phyloP scores from a whole-genome alignment of 2,329 filamentous ascomycete genomes.

The Trichothecium roseum region DNA sequence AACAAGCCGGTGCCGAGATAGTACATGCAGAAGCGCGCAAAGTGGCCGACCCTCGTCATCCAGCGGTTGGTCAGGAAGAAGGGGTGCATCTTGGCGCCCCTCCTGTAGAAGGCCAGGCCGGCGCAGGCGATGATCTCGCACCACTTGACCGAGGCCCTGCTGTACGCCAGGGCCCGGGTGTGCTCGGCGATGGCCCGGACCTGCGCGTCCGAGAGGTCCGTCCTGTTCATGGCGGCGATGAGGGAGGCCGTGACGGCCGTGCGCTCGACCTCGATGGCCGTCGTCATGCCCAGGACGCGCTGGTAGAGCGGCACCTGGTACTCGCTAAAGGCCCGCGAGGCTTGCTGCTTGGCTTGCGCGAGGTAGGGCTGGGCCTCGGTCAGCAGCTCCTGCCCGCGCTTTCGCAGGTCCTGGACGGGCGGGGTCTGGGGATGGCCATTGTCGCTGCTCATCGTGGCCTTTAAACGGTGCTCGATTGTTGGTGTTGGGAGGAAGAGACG shows the following conservation, averaged over 20 bases:
- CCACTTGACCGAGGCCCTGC: background rate
- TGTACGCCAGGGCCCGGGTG: background rate
- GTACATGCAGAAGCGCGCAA: slow-evolving; percentile 1
- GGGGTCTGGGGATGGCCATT: too few species aligned
- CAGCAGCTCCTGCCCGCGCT: background rate
- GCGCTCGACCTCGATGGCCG: slow-evolving; percentile 1
- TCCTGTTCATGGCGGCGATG: slow-evolving; percentile 1
- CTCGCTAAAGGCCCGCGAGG: background rate
- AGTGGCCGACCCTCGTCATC: background rate
- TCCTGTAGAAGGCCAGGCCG: background rate
- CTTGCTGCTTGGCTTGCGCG: background rate
- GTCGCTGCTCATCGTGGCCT: too few species aligned
- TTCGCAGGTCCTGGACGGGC: too few species aligned
- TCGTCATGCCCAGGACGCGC: background rate
- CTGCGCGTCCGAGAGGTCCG: slow-evolving; percentile 3
- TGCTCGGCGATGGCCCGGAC: slow-evolving; percentile 3
- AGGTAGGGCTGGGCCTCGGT: background rate
- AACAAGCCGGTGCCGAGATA: slow-evolving; percentile 1
- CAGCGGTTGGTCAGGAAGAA: background rate
- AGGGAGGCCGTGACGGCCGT: background rate
- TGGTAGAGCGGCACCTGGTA: background rate
- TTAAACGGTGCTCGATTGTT: too few species aligned
- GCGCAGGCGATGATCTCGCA: background rate
- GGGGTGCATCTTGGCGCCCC: background rate
- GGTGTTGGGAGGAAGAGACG: too few species aligned